Evolutionary conservation across 352 stramenopile genomes (phyloP), one percentile per base, ranked within the genome.

Genomic region (Globisporangium emineosum): DNA sequence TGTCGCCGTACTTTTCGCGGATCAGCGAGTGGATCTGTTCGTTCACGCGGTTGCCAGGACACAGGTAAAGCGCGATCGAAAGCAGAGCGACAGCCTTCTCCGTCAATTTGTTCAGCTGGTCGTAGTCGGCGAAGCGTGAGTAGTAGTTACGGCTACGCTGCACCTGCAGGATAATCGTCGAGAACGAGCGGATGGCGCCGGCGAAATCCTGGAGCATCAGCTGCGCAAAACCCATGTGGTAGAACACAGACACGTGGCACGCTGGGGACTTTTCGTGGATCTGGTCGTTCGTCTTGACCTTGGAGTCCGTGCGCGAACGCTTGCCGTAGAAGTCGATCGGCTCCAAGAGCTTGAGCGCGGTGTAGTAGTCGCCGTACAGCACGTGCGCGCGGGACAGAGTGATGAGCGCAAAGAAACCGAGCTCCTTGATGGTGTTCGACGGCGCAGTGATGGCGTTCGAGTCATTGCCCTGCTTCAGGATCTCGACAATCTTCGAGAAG

Each of bases 161-260:
- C 63, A 97, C 82, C 67, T 97, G 83, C 50, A 96, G 65, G 57
- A 97, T 90, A 75, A 96, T 91, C 33, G 86, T 94, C 75, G 85
- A 91, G 73, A 96, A 94, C 51, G 87, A 94, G 56, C 82, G 85
- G 57, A 93, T 90, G 15, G 97, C 90, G 55, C 97, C 93, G 54
- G 95, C 90, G 83, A 99, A 98, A 62, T 98, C 90, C 71, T 97
- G 86, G 51, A 99, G 81, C 96, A 99, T 99, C 68, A 99, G 83
- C 79, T 98, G 98, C 13, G 90, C 88, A 42, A 99, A 97, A 27
- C 97, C 97, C 61, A 98, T 93, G 89, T 99, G 97, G 80, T 99
- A 99, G 59, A 97, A 94, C 35, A 99, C 78, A 59, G 92, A 98
- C 19, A 99, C 77, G 64, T 98, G 89, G 64, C 92, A 97, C 27